Conservation (phyloP, 2,329 filamentous ascomycete genomes). For the Pseudogymnoascus sp. region DNA sequence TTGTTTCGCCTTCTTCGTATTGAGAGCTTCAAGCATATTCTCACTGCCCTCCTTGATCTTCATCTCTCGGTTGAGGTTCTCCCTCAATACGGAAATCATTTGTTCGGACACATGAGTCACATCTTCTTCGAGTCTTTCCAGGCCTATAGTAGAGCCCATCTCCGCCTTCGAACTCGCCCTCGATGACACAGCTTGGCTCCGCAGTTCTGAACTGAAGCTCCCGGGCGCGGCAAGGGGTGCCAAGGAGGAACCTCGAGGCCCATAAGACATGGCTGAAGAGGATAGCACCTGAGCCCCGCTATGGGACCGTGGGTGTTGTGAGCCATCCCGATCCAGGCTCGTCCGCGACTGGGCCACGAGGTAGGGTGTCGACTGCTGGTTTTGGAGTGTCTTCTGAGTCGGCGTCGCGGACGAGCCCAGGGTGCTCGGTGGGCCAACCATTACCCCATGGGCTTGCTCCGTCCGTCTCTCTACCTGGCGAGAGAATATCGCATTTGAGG, state of each 20-base stretch:
- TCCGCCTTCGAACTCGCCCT: conserved; percentile 55
- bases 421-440: conserved; percentile 37
- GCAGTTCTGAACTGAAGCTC: conserved; percentile 84
- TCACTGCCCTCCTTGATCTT: conserved; percentile 98
- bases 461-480: not conserved
- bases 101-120: conserved; percentile 57
- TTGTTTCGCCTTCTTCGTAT: conserved; percentile 92
- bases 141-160: conserved; percentile 36
- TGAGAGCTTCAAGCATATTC: conserved; percentile 91
- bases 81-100: conserved; percentile 65
- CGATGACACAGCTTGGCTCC: conserved; percentile 57
- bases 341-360: conserved; percentile 34
- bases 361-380: conserved; percentile 35
- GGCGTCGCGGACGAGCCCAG: conserved; percentile 47
- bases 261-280: conserved; percentile 52
- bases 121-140: conserved; percentile 57
- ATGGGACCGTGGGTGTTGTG: conserved; percentile 39
- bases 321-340: conserved; percentile 50
- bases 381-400: conserved; percentile 44
- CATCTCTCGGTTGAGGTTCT: conserved; percentile 86
- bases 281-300: conserved; percentile 44
- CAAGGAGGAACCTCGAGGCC: conserved; percentile 60
- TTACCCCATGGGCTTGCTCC: conserved; percentile 25
- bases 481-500: conserved; percentile 5
- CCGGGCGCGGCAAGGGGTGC: conserved; percentile 65